These are phyloP conservation scores for Gentiana straminea DNA, from an alignment of 257 asterid genomes.

Conservation along the genomic window DNA sequence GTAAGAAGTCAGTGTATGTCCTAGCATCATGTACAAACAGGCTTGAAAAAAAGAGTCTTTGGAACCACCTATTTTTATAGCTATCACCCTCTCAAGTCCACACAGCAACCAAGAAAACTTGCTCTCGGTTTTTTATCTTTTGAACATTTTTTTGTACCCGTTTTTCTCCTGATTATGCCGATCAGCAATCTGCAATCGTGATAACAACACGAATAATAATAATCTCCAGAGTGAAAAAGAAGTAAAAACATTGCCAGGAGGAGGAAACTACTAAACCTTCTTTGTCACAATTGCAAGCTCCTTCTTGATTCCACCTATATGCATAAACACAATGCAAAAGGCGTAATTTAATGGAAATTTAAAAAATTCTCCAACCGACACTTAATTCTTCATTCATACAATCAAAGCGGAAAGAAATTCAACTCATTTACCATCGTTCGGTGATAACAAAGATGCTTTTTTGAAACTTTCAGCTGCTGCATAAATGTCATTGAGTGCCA, in stretches of 20 bases:
- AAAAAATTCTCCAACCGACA: too few species aligned
- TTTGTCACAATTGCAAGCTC: conserved; percentile 60
- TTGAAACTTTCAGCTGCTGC: conserved; percentile 30
- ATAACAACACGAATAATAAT: too few species aligned
- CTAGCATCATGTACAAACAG: not conserved
- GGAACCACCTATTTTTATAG: not conserved
- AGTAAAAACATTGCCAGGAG: conserved; percentile 8
- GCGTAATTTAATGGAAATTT: too few species aligned
- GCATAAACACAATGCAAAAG: too few species aligned
- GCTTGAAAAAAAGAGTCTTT: not conserved
- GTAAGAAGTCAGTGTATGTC: too few species aligned
- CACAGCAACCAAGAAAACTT: conserved; percentile 12
- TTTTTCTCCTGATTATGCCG: conserved; percentile 48
- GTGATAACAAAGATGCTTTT: conserved; percentile 28
- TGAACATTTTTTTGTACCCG: conserved; percentile 57
- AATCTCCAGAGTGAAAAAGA: too few species aligned
- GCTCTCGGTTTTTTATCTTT: conserved; percentile 17
- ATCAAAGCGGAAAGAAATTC: not conserved
- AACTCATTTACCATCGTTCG: conserved; percentile 23
- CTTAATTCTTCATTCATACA: too few species aligned
- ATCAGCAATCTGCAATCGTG: conserved; percentile 48
- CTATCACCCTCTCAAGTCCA: not conserved
- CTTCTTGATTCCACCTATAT: conserved; percentile 52
- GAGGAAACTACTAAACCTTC: conserved; percentile 34
- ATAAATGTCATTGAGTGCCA: conserved; percentile 31